Percentiles rank a stretch among this genome's conserved stretches.
These are phyloP conservation scores for Coemansia sp. DNA, from an alignment of 192 early-diverging fungal species.

Conservation along the genomic window DNA sequence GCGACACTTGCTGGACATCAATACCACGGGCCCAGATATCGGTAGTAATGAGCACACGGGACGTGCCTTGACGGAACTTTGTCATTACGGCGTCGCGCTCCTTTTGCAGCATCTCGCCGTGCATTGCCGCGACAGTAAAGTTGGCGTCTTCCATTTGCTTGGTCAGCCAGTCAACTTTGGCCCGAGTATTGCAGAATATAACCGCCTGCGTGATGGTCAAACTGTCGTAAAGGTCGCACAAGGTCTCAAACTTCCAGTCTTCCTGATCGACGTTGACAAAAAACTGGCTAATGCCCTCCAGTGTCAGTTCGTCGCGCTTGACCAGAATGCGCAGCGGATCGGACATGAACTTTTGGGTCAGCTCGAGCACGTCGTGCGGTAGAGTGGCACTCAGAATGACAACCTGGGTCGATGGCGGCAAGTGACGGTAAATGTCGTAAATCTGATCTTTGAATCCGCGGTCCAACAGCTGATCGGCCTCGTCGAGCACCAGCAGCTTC, in stretches of 20 bases:
- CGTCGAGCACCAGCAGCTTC: conserved; percentile 96
- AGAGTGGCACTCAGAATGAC: conserved; percentile 90
- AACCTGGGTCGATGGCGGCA: conserved; percentile 91
- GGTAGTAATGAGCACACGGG: conserved; percentile 96
- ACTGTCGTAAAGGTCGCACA: conserved; percentile 97
- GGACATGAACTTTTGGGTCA: conserved; percentile 97
- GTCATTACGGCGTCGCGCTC: conserved; percentile 97
- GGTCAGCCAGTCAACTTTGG: conserved; percentile 98
- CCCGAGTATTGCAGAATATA: conserved; percentile 95
- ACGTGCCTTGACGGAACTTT: conserved; percentile 90
- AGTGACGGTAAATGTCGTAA: conserved; percentile 87
- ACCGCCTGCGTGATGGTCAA: conserved; percentile 98
- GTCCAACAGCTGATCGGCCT: conserved; percentile 94
- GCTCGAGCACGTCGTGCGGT: conserved; percentile 92
- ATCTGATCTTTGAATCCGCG: conserved; percentile 98
- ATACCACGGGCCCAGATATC: conserved; percentile 99
- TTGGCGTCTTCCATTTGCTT: conserved; percentile 95
- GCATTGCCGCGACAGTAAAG: conserved; percentile 98
- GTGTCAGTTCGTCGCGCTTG: conserved; percentile 97
- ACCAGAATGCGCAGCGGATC: conserved; percentile 94
- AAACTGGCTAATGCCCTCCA: conserved; percentile 99
- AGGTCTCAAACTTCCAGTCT: conserved; percentile 98
- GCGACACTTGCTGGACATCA: conserved; percentile 98
- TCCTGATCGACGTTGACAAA: conserved; percentile 96
- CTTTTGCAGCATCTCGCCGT: conserved; percentile 99